A percentile compares a stretch with the other conserved stretches of the same genome.
These are phyloP conservation scores for Diaporthe aspalathi DNA, from an alignment of 2,329 filamentous ascomycete species.

Conservation along the genomic window DNA sequence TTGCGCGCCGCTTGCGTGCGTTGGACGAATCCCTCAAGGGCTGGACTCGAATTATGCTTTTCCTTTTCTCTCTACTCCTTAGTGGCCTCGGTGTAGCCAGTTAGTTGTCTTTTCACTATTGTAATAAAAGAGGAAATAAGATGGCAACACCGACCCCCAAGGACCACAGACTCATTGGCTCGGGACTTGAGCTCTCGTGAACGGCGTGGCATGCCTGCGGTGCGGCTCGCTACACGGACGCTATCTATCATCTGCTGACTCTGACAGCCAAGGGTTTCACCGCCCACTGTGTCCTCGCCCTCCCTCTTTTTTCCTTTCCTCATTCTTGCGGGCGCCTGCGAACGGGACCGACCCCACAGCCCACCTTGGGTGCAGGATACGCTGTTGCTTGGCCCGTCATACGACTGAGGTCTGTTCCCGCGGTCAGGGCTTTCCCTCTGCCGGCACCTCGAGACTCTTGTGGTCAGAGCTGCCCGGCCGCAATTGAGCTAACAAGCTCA, in stretches of 20 bases:
- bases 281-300: slow-evolving; percentile 7
- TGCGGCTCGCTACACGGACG: background rate
- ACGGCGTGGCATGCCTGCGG: background rate
- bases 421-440: background rate
- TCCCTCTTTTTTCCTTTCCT: background rate
- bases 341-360: background rate
- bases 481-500: slow-evolving; percentile 5
- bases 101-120: background rate
- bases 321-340: background rate
- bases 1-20: slow-evolving; percentile 5
- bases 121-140: slow-evolving; percentile 10
- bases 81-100: background rate
- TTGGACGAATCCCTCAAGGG: slow-evolving; percentile 17
- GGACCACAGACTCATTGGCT: background rate
- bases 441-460: background rate
- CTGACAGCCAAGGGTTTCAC: background rate
- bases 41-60: background rate
- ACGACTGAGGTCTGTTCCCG: background rate
- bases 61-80: background rate
- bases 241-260: background rate
- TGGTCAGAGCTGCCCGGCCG: slow-evolving; percentile 3
- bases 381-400: slow-evolving; percentile 8
- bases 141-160: background rate
- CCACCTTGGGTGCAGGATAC: slow-evolving; percentile 15
- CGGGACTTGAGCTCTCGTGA: background rate